Percentiles rank a stretch among this genome's conserved stretches.
phyloP scores from a whole-genome alignment of 768 basidiomycete genomes.

The Tylopilus cervinicoccineus region DNA sequence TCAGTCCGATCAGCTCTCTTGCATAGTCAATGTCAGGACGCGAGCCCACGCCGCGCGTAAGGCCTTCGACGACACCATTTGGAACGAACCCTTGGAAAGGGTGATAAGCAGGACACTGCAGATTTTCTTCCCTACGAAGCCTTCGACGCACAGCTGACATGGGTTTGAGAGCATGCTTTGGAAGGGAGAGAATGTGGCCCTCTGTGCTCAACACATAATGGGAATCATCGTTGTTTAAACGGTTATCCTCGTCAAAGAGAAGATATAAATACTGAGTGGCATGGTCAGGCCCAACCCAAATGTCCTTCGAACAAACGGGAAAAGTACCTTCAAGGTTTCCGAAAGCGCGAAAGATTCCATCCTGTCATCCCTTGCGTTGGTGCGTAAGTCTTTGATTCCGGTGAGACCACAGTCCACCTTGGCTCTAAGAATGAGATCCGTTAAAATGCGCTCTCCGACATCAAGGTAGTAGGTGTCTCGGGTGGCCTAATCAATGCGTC shows the following conservation, averaged over 20 bases:
- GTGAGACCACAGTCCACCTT: constrained; percentile 86
- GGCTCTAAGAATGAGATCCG: constrained; percentile 68
- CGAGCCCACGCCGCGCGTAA: constrained; percentile 66
- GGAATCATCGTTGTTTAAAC: constrained; percentile 68
- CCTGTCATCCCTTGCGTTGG: constrained; percentile 78
- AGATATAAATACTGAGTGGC: constrained; percentile 79
- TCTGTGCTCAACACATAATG: constrained; percentile 95
- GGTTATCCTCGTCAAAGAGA: constrained; percentile 84
- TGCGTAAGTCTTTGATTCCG: constrained; percentile 75
- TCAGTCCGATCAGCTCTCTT: constrained; percentile 58
- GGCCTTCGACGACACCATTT: constrained; percentile 36
- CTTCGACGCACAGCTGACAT: constrained; percentile 56
- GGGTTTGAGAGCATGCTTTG: constrained; percentile 48
- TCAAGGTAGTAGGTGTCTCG: constrained; percentile 90
- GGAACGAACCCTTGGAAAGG: constrained; percentile 36
- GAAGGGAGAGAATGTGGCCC: constrained; percentile 81
- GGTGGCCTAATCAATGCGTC: constrained; percentile 61
- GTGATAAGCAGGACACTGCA: constrained; percentile 72
- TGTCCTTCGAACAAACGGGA: background rate
- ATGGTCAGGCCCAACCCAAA: constrained; percentile 1
- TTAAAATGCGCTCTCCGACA: constrained; percentile 79
- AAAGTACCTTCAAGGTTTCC: constrained; percentile 82
- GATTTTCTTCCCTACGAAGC: constrained; percentile 57
- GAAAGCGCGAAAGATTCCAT: constrained; percentile 98
- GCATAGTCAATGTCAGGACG: constrained; percentile 81